Conservation (phyloP, 208 protist genomes). For the Acanthamoeba culbertsoni region DNA sequence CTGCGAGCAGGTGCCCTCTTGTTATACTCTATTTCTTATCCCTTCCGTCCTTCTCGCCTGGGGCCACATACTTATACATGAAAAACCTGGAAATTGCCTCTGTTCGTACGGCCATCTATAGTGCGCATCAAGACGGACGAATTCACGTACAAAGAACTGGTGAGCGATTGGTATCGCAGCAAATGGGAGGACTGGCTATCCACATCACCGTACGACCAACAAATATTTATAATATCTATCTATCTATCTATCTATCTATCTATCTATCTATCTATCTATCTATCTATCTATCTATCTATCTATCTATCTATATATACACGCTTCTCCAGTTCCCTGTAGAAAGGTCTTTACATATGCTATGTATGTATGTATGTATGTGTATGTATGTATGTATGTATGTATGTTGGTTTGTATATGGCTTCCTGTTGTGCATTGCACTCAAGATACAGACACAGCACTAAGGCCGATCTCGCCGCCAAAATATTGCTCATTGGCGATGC, state of each 20-base stretch:
- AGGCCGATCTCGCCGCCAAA: background rate
- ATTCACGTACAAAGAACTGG: slow-evolving; percentile 52
- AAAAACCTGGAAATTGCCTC: background rate
- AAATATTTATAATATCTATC: too few relatives aligned
- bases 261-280: background rate
- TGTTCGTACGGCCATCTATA: background rate
- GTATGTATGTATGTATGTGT: too few relatives aligned
- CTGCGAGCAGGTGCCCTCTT: background rate
- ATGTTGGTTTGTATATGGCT: too few relatives aligned
- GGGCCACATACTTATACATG: background rate
- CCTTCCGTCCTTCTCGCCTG: background rate
- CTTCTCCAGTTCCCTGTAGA: too few relatives aligned
- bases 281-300: too few relatives aligned
- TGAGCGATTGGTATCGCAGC: slow-evolving; percentile 12
- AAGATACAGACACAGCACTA: background rate
- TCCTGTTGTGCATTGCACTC: background rate
- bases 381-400: too few relatives aligned
- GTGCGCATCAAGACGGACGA: slow-evolving; percentile 29
- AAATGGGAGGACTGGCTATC: slow-evolving; percentile 17
- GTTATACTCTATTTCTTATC: background rate
- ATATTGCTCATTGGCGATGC: slow-evolving; percentile 32
- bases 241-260: background rate
- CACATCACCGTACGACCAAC: slow-evolving; percentile 39
- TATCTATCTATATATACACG: too few relatives aligned
- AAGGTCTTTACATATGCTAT: too few relatives aligned